These are phyloP conservation scores for Pythium apleroticum DNA, from an alignment of 352 stramenopile species.

Conservation along the genomic window DNA sequence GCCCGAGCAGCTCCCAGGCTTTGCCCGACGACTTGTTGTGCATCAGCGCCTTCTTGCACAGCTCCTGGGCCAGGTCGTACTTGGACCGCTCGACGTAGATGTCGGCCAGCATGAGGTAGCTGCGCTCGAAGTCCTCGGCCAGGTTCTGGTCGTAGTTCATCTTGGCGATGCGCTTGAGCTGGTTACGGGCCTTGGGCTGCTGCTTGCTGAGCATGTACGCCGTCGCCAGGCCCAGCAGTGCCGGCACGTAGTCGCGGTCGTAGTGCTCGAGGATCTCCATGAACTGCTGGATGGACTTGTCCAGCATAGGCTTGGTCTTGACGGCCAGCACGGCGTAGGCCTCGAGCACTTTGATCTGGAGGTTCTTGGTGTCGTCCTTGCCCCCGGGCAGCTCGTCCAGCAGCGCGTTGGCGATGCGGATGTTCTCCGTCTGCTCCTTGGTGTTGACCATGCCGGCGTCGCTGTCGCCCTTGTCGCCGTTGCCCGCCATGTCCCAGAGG, in stretches of 20 bases:
- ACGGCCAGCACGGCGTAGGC: constrained; percentile 84
- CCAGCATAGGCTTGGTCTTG: constrained; percentile 79
- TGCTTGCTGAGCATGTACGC: constrained; percentile 94
- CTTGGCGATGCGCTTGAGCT: constrained; percentile 94
- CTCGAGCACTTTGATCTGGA: constrained; percentile 83
- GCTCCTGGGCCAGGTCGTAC: constrained; percentile 92
- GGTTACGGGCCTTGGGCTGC: constrained; percentile 91
- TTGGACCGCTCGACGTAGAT: constrained; percentile 92
- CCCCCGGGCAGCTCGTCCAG: constrained; percentile 77
- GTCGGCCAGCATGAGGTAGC: constrained; percentile 92
- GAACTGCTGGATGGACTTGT: constrained; percentile 90
- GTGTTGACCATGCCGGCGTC: constrained; percentile 37
- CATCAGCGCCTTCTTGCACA: constrained; percentile 91
- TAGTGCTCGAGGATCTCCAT: constrained; percentile 88
- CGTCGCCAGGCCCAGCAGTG: constrained; percentile 85
- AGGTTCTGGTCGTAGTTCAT: constrained; percentile 89
- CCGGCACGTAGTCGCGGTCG: constrained; percentile 89
- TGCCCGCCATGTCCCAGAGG: constrained; percentile 71
- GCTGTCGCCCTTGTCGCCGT: background rate
- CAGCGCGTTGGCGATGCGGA: constrained; percentile 86
- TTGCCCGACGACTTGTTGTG: constrained; percentile 92
- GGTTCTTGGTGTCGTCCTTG: constrained; percentile 35
- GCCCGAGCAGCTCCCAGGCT: constrained; percentile 92
- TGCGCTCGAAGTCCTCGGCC: constrained; percentile 92
- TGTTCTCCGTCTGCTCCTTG: constrained; percentile 84